phyloP scores from a whole-genome alignment of 164 flowering plant species.

The Aristolochia californica region DNA sequence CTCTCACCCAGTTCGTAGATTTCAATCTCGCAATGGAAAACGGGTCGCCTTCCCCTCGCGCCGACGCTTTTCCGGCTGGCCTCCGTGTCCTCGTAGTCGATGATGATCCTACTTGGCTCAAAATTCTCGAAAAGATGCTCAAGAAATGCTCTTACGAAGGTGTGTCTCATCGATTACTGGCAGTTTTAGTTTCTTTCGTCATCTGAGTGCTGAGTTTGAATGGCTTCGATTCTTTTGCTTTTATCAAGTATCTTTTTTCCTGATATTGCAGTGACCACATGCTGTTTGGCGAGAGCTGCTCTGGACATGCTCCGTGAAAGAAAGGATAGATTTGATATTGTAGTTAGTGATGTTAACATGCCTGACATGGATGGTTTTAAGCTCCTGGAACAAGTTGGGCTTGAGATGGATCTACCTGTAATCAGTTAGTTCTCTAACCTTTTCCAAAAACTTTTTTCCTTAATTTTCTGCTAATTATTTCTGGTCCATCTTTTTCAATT shows the following conservation, averaged over 20 bases:
- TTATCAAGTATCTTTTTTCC: neutral
- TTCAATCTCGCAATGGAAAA: neutral
- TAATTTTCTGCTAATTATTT: neutral
- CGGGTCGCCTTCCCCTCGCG: slow-evolving; percentile 2
- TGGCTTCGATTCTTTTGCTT: too few species aligned
- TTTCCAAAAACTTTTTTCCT: neutral
- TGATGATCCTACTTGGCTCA: slow-evolving; percentile 91
- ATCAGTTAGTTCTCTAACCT: slow-evolving; percentile 51
- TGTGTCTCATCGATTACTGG: slow-evolving; percentile 1
- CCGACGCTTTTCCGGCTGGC: slow-evolving; percentile 78
- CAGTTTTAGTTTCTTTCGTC: neutral
- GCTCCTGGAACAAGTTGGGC: slow-evolving; percentile 92
- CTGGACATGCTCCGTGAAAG: slow-evolving; percentile 70
- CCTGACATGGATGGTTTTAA: slow-evolving; percentile 99
- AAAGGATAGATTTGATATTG: slow-evolving; percentile 83
- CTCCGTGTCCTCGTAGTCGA: slow-evolving; percentile 92
- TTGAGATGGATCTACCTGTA: slow-evolving; percentile 98
- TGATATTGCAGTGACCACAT: slow-evolving; percentile 69
- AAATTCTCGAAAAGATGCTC: slow-evolving; percentile 91
- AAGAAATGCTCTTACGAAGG: slow-evolving; percentile 79
- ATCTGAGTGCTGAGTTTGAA: neutral
- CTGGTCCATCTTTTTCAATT: neutral
- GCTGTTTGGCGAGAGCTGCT: slow-evolving; percentile 76
- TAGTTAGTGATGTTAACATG: slow-evolving; percentile 98
- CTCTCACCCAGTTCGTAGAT: neutral